phyloP scores from a whole-genome alignment of 2,329 filamentous ascomycete species.

The Sarocladiaceae sp. region DNA sequence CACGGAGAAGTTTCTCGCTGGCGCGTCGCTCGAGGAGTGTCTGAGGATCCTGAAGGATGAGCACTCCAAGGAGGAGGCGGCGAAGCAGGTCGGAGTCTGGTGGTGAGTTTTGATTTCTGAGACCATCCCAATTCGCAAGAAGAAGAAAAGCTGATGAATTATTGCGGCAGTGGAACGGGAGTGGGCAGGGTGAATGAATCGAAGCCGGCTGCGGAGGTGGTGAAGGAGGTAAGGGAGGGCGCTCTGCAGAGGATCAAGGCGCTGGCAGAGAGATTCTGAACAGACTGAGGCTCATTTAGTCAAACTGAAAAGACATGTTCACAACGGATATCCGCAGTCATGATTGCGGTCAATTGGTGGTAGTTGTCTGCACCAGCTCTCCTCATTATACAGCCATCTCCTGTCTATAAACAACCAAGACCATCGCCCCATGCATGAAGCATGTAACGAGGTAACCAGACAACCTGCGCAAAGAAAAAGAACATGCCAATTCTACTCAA shows the following conservation, averaged over 20 bases:
- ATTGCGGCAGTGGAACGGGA: constrained; percentile 29
- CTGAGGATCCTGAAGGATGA: constrained; percentile 30
- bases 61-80: constrained; percentile 26
- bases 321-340: too few relatives aligned
- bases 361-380: too few relatives aligned
- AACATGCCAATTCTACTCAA: too few relatives aligned
- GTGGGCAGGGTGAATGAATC: constrained; percentile 38
- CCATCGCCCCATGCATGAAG: background rate
- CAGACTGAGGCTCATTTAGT: too few relatives aligned
- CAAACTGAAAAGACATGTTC: too few relatives aligned
- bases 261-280: background rate
- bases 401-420: too few relatives aligned
- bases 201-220: constrained; percentile 35
- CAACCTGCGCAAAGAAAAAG: too few relatives aligned
- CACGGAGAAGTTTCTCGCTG: constrained; percentile 32
- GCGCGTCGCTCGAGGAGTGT: constrained; percentile 36
- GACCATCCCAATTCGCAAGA: background rate
- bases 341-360: too few relatives aligned
- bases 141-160: constrained; percentile 2
- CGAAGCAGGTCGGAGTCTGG: constrained; percentile 28
- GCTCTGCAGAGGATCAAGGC: constrained; percentile 26
- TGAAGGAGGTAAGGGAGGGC: constrained; percentile 32
- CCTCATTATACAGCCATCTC: too few relatives aligned
- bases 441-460: too few relatives aligned
- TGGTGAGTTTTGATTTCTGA: constrained; percentile 23